Conservation (phyloP, 495 filamentous ascomycete genomes). For the Aspergillus affinis region DNA sequence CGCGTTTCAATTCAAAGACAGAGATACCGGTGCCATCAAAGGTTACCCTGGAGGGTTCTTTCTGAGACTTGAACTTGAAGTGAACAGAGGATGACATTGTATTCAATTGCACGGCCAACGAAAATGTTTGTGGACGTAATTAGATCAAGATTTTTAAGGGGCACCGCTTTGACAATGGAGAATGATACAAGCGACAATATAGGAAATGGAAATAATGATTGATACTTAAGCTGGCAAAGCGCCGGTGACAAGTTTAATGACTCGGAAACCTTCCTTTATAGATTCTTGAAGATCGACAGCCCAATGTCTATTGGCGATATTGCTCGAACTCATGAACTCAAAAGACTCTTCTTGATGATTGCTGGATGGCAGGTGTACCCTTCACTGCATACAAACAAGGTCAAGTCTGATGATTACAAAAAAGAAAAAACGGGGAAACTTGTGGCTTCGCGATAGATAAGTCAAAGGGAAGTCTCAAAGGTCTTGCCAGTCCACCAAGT, state of each 20-base stretch:
- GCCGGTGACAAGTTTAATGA: constrained; percentile 18
- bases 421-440: constrained; percentile 13
- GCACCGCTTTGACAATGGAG: constrained; percentile 28
- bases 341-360: constrained; percentile 33
- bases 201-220: constrained; percentile 19
- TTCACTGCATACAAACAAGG: constrained; percentile 43
- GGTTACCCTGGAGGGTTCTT: constrained; percentile 87
- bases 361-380: constrained; percentile 29
- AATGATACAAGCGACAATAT: constrained; percentile 31
- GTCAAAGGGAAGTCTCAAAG: constrained; percentile 12
- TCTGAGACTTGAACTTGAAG: constrained; percentile 99
- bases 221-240: constrained; percentile 18
- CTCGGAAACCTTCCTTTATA: constrained; percentile 15
- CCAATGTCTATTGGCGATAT: constrained; percentile 31
- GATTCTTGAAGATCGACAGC: constrained; percentile 24
- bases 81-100: constrained; percentile 97
- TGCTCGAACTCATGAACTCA: constrained; percentile 28
- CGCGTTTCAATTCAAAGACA: constrained; percentile 96
- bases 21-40: constrained; percentile 99
- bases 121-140: constrained; percentile 32
- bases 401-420: constrained; percentile 34
- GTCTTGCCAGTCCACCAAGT: constrained; percentile 25
- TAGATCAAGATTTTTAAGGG: constrained; percentile 32
- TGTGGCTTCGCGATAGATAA: constrained; percentile 16
- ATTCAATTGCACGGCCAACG: constrained; percentile 47